Evolutionary conservation across 768 basidiomycete genomes (phyloP), one percentile per base, ranked within the genome.

Genomic region (Mycena kentingensis): DNA sequence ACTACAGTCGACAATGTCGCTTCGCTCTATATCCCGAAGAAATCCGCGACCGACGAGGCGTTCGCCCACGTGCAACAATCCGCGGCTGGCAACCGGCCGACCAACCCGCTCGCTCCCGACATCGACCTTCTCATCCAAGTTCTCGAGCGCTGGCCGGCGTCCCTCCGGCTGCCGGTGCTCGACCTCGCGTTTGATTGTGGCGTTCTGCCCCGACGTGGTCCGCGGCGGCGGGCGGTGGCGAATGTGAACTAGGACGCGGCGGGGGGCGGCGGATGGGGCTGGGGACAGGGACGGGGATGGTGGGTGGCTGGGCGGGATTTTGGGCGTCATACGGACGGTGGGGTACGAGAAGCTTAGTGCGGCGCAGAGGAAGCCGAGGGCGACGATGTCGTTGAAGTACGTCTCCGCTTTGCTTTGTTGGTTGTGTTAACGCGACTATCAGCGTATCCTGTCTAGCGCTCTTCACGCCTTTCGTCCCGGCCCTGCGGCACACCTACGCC

Each of bases 351-450:
- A 65, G 13, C 75, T 80, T 34, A 76, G 72, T 19, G 57, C 60
- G 21, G 83, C 85, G 82, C 70, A 77, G 21, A 65, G 69, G 29
- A 74, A 79, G 65, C 88, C 85, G 51, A 25, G 73, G 41, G 85
- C 89, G 4, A 95, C 94, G 0, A 71, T 94, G 29, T 69, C 90
- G 27, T 85, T 98, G 72, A 98, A 98, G 96, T 98, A 60, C 62
- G 88, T 77, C 27, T 21, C n/a, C 16, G 12, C 28, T 51, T 27
- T 32, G 24, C 11, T 18, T 43, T 42, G 26, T 48, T 21, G 22
- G 10, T 44, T 24, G 35, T 26, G 36, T 24, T 54, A 24, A 26
- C 45, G 22, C 51, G n/a, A 38, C 46, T 51, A 39, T n/a, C 51
- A 90, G 88, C 63, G 69, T 87, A 51, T 90, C 89, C 2, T 89